Conservation (phyloP, 345 rosid species). For the Heritiera fomes region DNA sequence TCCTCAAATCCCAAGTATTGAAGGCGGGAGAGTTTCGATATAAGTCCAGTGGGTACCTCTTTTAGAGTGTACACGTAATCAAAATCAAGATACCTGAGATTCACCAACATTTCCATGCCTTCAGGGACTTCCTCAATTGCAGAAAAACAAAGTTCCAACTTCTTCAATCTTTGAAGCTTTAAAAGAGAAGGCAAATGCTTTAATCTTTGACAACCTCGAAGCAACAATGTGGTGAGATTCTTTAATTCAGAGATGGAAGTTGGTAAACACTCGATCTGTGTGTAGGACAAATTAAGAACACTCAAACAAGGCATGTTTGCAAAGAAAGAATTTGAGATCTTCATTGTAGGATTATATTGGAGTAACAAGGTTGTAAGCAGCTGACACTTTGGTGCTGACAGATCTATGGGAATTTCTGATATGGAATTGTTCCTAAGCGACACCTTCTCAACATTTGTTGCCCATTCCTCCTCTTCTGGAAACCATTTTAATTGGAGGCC, state of each 20-base stretch:
- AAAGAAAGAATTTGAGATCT: neutral
- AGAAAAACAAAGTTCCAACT: too few species aligned
- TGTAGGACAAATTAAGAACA: neutral
- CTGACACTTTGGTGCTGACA: neutral
- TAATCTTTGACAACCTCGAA: accelerated
- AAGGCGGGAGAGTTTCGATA: neutral
- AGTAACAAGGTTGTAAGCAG: neutral
- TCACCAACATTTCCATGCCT: too few species aligned
- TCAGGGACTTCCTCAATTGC: too few species aligned
- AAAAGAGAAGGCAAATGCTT: neutral
- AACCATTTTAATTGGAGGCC: too few species aligned
- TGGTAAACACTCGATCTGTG: neutral
- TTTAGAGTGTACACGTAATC: neutral
- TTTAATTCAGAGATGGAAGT: neutral
- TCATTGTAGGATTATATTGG: neutral
- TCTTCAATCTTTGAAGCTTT: neutral
- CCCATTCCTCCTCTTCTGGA: too few species aligned
- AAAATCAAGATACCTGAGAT: neutral
- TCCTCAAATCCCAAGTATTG: neutral
- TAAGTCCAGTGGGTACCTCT: neutral
- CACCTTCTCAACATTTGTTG: too few species aligned
- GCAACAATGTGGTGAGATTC: neutral
- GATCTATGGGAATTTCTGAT: too few species aligned
- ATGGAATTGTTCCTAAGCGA: neutral
- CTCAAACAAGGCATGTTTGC: neutral